Percentiles rank a stretch among this genome's conserved stretches.
phyloP scores from a whole-genome alignment of 805 yeast genomes.

The Myxozyma sirexii region DNA sequence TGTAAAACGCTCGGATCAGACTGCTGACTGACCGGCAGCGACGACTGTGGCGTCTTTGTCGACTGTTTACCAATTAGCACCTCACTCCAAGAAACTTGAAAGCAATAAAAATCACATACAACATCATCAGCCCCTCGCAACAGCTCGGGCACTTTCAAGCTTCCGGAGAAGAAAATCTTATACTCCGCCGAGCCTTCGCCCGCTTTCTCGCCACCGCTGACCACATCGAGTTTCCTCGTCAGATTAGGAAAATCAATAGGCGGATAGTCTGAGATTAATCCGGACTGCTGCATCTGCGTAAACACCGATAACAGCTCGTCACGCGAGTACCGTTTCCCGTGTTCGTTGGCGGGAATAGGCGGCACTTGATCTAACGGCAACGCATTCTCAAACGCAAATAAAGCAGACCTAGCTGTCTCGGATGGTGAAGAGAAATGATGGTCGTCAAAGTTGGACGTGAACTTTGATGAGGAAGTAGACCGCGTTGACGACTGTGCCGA shows the following conservation, averaged over 20 bases:
- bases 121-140: neutral
- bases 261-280: conserved; percentile 1
- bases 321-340: conserved; percentile 26
- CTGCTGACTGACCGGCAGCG: conserved; percentile 3
- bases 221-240: neutral
- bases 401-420: no score
- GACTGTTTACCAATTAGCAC: neutral
- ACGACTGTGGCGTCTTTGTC: neutral
- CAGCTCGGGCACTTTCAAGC: conserved; percentile 11
- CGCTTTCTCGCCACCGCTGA: conserved; percentile 11
- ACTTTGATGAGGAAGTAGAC: neutral
- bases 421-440: neutral
- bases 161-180: conserved; percentile 13
- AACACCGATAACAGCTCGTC: conserved; percentile 25
- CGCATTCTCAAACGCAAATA: neutral
- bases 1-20: neutral
- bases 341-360: conserved; percentile 20
- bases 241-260: conserved; percentile 12
- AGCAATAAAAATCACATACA: neutral
- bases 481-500: neutral
- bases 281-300: conserved; percentile 15
- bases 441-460: neutral
- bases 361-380: conserved; percentile 6
- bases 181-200: conserved; percentile 14
- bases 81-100: neutral